Evolutionary conservation across 306 rosid species (phyloP).

Genomic region (Comarum palustre): DNA sequence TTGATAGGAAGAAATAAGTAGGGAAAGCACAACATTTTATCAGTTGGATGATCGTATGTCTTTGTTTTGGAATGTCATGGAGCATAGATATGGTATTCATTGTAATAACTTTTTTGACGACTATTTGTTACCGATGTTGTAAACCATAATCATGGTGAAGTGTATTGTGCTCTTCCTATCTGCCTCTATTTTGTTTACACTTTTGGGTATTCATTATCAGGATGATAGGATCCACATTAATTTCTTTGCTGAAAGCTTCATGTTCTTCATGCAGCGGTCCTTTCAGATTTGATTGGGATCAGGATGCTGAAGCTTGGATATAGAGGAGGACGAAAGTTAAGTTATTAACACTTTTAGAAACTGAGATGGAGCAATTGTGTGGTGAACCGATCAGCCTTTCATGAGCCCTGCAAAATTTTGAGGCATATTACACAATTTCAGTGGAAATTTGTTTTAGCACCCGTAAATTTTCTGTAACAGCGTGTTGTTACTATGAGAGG

Average conservation of each 20-base stretch:
- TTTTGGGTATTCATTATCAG: background rate
- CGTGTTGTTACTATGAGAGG: background rate
- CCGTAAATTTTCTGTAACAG: background rate
- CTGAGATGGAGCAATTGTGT: conserved; percentile 63
- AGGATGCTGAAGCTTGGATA: conserved; percentile 58
- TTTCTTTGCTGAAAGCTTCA: conserved; percentile 2
- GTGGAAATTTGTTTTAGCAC: background rate
- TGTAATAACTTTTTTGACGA: background rate
- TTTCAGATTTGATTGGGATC: conserved; percentile 87
- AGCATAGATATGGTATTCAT: background rate
- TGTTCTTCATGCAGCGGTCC: conserved; percentile 67
- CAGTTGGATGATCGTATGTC: background rate
- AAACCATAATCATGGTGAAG: background rate
- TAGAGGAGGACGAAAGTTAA: conserved; percentile 70
- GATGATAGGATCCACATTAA: background rate
- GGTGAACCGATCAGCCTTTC: conserved; percentile 64
- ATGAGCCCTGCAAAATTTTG: conserved; percentile 21
- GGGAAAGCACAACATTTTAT: background rate
- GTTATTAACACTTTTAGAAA: conserved; percentile 49
- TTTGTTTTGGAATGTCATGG: conserved; percentile 4
- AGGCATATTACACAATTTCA: background rate
- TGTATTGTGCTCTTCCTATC: background rate
- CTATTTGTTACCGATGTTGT: background rate
- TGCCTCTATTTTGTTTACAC: background rate
- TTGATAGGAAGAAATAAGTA: background rate